A percentile compares a stretch with the other conserved stretches of the same genome.
Conservation (phyloP, 2,329 filamentous ascomycete species). For the Sphaerulina populicola region DNA sequence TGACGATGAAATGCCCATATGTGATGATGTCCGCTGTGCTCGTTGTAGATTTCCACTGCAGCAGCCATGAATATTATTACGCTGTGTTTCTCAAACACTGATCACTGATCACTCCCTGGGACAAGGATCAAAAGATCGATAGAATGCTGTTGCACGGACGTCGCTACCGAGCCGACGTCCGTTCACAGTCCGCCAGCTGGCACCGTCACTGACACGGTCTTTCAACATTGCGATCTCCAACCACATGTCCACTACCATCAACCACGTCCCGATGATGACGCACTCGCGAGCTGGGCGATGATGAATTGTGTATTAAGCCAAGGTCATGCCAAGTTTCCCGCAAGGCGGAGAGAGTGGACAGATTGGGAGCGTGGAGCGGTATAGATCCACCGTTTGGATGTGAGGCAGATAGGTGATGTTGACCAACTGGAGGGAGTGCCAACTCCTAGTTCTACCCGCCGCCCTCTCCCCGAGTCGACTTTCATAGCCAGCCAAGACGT, state of each 20-base stretch:
- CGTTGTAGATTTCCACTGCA: not conserved
- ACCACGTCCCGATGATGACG: not conserved
- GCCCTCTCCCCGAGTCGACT: too few species aligned
- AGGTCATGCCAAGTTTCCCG: not conserved
- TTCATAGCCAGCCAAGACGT: too few species aligned
- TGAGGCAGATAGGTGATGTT: too few species aligned
- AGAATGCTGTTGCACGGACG: not conserved
- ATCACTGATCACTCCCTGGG: not conserved
- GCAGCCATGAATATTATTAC: not conserved
- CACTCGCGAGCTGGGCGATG: slow-evolving; percentile 7
- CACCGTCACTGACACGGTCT: not conserved
- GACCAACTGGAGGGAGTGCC: too few species aligned
- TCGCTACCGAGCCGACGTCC: not conserved
- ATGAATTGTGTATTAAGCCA: not conserved
- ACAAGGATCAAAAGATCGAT: not conserved
- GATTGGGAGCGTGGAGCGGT: not conserved
- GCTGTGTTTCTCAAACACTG: not conserved
- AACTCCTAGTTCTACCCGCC: too few species aligned
- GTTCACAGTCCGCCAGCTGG: not conserved
- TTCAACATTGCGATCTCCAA: slow-evolving; percentile 3
- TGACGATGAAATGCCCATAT: slow-evolving; percentile 1
- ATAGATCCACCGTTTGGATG: not conserved
- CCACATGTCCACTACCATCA: not conserved
- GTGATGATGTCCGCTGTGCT: not conserved
- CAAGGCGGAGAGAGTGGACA: not conserved